Conservation (phyloP, 2,329 filamentous ascomycete species). For the Exophiala sp. region DNA sequence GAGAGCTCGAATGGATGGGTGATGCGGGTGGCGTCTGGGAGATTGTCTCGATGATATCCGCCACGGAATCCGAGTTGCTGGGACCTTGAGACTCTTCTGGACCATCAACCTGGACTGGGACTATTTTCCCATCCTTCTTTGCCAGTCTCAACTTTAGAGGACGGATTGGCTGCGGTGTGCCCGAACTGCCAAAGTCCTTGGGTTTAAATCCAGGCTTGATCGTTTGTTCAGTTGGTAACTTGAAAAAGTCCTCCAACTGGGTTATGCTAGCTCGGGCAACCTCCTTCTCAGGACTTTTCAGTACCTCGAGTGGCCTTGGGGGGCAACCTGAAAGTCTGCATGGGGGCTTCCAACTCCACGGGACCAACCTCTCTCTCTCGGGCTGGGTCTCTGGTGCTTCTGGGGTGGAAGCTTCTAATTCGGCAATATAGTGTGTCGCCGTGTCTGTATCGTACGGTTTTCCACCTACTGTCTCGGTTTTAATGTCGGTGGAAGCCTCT, state of each 20-base stretch:
- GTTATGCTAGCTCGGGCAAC: slow-evolving; percentile 11
- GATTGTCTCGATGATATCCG: slow-evolving; percentile 23
- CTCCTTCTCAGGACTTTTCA: slow-evolving; percentile 11
- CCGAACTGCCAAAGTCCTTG: slow-evolving; percentile 14
- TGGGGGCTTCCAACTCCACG: slow-evolving; percentile 25
- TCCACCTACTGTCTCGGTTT: background rate
- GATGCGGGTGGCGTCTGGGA: slow-evolving; percentile 26
- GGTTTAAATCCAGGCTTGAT: slow-evolving; percentile 19
- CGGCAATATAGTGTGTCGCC: slow-evolving; percentile 20
- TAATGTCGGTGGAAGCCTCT: background rate
- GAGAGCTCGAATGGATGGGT: slow-evolving; percentile 18
- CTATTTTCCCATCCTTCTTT: slow-evolving; percentile 24
- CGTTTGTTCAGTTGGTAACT: slow-evolving; percentile 11
- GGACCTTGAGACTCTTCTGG: background rate
- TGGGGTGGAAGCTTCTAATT: slow-evolving; percentile 24
- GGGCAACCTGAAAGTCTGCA: slow-evolving; percentile 22
- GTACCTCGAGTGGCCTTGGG: slow-evolving; percentile 14
- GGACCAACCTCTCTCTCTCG: slow-evolving; percentile 14
- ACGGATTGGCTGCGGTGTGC: slow-evolving; percentile 9
- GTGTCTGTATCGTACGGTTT: background rate
- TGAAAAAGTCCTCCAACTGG: slow-evolving; percentile 19
- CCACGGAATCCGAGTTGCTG: slow-evolving; percentile 8
- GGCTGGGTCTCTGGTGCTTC: slow-evolving; percentile 1
- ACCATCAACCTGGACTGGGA: slow-evolving; percentile 17
- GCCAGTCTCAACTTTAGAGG: slow-evolving; percentile 22